phyloP scores from a whole-genome alignment of 306 rosid species.

The Cyclanthera cordifolia region DNA sequence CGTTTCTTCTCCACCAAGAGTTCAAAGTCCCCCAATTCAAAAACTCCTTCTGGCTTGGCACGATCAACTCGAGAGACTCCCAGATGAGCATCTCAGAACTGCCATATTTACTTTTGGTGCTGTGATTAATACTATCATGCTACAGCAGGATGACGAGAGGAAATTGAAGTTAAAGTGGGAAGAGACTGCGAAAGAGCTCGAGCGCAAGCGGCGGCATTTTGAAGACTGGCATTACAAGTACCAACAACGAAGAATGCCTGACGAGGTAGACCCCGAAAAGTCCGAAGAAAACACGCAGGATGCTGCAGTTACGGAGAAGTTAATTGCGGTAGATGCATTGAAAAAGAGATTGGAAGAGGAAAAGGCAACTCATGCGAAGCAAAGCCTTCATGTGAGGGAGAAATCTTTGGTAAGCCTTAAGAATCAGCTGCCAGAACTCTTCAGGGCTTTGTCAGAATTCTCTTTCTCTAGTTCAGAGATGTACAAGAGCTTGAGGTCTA shows the following conservation, averaged over 20 bases:
- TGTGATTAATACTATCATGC: constrained; percentile 40
- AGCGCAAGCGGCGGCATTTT: constrained; percentile 50
- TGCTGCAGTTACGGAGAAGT: constrained; percentile 38
- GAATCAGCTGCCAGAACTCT: constrained; percentile 72
- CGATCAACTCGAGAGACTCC: constrained; percentile 62
- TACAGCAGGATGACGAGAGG: constrained; percentile 59
- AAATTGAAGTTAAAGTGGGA: constrained; percentile 50
- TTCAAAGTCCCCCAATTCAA: constrained; percentile 51
- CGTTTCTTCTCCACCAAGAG: constrained; percentile 88
- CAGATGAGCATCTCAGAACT: constrained; percentile 58
- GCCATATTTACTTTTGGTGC: constrained; percentile 59
- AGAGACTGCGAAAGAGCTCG: constrained; percentile 60
- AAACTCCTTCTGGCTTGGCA: constrained; percentile 61
- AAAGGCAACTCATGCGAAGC: constrained; percentile 42
- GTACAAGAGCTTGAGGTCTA: constrained; percentile 43
- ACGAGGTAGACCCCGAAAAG: constrained; percentile 45
- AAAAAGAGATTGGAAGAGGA: constrained; percentile 60
- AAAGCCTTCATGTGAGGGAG: constrained; percentile 68
- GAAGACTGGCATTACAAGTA: constrained; percentile 72
- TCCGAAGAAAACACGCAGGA: constrained; percentile 28
- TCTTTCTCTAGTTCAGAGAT: constrained; percentile 50
- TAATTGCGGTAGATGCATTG: constrained; percentile 37
- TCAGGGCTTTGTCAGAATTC: constrained; percentile 49
- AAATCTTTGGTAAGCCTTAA: constrained; percentile 57
- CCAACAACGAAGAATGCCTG: constrained; percentile 38